A percentile compares a stretch with the other conserved stretches of the same genome.
These are phyloP conservation scores for Vararia minispora DNA, from an alignment of 768 basidiomycete genomes.

Conservation along the genomic window DNA sequence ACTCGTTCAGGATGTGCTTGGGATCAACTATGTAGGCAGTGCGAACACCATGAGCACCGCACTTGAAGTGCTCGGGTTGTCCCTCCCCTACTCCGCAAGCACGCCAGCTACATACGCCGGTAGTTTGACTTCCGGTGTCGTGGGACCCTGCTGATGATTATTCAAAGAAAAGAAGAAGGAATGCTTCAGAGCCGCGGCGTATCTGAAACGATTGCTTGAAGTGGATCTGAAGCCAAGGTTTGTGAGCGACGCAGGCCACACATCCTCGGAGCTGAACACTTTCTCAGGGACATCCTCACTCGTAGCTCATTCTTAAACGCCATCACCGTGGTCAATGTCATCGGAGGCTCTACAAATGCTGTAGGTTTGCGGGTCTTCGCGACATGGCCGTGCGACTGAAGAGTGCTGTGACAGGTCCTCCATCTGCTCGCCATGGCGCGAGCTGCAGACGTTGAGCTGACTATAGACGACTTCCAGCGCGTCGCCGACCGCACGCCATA, in stretches of 20 bases:
- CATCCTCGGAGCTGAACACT: not conserved
- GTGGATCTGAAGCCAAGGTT: constrained; percentile 75
- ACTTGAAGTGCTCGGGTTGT: constrained; percentile 78
- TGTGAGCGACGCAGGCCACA: not conserved
- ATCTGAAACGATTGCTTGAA: constrained; percentile 63
- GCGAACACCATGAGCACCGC: constrained; percentile 87
- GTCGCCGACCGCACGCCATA: constrained; percentile 74
- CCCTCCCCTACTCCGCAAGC: constrained; percentile 73
- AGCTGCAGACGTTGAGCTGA: constrained; percentile 61
- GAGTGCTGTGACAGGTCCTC: constrained; percentile 41
- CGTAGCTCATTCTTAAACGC: constrained; percentile 74
- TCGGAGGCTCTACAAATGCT: constrained; percentile 85
- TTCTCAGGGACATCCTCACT: constrained; percentile 48
- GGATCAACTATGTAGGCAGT: constrained; percentile 19
- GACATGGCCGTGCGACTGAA: not conserved
- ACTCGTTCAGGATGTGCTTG: not conserved
- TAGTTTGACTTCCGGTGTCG: constrained; percentile 17
- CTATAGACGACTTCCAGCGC: constrained; percentile 79
- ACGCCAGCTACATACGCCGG: constrained; percentile 66
- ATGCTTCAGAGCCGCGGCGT: constrained; percentile 67
- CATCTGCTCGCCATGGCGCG: constrained; percentile 81
- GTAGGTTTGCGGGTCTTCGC: constrained; percentile 23
- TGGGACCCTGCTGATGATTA: constrained; percentile 2
- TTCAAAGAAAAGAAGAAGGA: constrained; percentile 67
- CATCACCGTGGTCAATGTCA: constrained; percentile 63